Conservation (phyloP, 805 yeast genomes). For the Lachancea quebecensis region DNA sequence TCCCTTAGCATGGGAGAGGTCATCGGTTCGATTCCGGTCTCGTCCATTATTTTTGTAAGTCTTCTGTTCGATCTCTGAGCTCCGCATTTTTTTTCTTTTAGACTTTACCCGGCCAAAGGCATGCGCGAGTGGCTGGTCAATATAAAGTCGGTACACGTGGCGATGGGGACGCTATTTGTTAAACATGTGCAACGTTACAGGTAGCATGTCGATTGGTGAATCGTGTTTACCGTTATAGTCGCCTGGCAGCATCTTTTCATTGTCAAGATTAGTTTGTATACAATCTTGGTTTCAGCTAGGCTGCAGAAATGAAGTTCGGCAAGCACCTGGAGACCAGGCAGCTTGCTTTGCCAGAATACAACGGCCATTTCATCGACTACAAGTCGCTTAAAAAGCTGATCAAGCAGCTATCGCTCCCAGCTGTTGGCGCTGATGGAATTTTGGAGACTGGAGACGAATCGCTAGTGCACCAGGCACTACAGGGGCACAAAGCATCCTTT, state of each 20-base stretch:
- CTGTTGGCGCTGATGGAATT: conserved; percentile 27
- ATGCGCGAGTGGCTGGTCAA: no score
- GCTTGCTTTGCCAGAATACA: conserved; percentile 89
- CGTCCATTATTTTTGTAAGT: conserved; percentile 40
- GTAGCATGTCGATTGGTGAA: background rate
- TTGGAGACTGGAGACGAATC: conserved; percentile 34
- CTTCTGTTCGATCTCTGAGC: background rate
- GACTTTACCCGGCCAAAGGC: background rate
- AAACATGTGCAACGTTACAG: no score
- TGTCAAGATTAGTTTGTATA: background rate
- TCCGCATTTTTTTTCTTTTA: background rate
- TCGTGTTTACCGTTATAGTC: background rate
- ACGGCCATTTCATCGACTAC: conserved; percentile 89
- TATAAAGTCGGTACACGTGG: no score
- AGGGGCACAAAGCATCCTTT: conserved; percentile 85
- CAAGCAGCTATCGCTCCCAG: conserved; percentile 60
- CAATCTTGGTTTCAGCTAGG: background rate
- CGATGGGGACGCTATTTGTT: no score
- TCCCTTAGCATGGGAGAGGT: conserved; percentile 69
- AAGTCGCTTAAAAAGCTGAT: conserved; percentile 88
- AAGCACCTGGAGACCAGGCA: conserved; percentile 91
- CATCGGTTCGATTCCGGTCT: conserved; percentile 71
- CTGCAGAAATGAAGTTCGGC: conserved; percentile 69
- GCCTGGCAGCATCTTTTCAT: background rate
- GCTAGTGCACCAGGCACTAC: conserved; percentile 47